These are phyloP conservation scores for Dovyalis caffra DNA, from an alignment of 345 rosid species.

Conservation along the genomic window DNA sequence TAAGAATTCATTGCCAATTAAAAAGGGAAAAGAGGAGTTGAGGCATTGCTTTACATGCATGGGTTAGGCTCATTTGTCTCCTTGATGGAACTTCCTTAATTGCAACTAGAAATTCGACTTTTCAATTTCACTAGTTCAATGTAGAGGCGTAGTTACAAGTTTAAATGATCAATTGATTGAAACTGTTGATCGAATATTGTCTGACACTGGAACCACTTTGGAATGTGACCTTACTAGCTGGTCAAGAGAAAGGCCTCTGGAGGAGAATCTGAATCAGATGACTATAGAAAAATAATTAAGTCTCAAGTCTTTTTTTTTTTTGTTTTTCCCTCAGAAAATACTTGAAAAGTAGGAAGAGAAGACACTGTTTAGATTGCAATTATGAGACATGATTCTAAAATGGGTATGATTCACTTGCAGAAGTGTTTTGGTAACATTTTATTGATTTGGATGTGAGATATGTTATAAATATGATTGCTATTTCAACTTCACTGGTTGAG, in stretches of 20 bases:
- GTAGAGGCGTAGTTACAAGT: not conserved
- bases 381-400: not conserved
- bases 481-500: too few species aligned
- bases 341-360: not conserved
- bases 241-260: not conserved
- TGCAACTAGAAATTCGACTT: not conserved
- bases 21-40: not conserved
- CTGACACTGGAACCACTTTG: too few species aligned
- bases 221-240: not conserved
- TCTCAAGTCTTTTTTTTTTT: not conserved
- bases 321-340: not conserved
- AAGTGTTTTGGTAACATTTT: not conserved
- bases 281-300: not conserved
- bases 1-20: constrained; percentile 34
- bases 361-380: not conserved
- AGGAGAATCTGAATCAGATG: not conserved
- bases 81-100: not conserved
- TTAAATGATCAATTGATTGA: not conserved
- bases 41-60: not conserved
- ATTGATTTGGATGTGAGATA: not conserved
- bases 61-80: not conserved
- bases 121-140: not conserved
- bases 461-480: not conserved
- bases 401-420: not conserved
- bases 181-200: not conserved